Conservation (phyloP, 768 basidiomycete genomes). For the Mycena floridula region DNA sequence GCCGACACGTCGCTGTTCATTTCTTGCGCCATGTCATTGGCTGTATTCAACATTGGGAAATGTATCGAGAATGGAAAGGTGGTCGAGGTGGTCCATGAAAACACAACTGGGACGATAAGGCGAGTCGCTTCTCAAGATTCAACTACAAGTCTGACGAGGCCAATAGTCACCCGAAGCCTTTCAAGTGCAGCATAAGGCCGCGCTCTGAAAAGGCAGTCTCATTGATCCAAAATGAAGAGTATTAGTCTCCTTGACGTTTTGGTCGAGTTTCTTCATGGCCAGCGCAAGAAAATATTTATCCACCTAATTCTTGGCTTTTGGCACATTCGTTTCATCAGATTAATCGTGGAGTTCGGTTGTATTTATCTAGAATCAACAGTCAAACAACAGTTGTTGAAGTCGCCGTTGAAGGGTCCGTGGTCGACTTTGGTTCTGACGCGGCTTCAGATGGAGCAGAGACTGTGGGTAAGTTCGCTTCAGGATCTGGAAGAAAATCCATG, state of each 20-base stretch:
- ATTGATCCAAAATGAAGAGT: constrained; percentile 43
- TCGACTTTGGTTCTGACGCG: too few species aligned
- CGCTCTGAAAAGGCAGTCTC: constrained; percentile 51
- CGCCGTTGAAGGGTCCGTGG: too few species aligned
- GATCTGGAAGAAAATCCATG: not conserved
- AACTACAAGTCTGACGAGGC: not conserved
- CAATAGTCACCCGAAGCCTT: constrained; percentile 52
- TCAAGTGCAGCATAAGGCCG: constrained; percentile 55
- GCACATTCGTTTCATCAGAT: constrained; percentile 6
- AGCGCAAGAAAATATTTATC: not conserved
- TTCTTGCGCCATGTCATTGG: constrained; percentile 43
- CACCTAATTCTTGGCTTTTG: not conserved
- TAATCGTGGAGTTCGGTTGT: constrained; percentile 2
- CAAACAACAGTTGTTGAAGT: too few species aligned
- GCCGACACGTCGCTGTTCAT: constrained; percentile 51
- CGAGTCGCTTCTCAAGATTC: constrained; percentile 13
- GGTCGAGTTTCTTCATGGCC: too few species aligned
- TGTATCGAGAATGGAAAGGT: constrained; percentile 35
- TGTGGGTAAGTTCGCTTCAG: not conserved
- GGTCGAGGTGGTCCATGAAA: constrained; percentile 48
- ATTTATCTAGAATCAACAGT: not conserved
- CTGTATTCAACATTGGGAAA: constrained; percentile 47
- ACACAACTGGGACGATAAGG: constrained; percentile 64
- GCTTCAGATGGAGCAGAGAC: too few species aligned
- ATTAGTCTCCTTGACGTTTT: too few species aligned